These are phyloP conservation scores for Xenoacremonium recifei DNA, from an alignment of 2,329 filamentous ascomycete species.

Conservation along the genomic window DNA sequence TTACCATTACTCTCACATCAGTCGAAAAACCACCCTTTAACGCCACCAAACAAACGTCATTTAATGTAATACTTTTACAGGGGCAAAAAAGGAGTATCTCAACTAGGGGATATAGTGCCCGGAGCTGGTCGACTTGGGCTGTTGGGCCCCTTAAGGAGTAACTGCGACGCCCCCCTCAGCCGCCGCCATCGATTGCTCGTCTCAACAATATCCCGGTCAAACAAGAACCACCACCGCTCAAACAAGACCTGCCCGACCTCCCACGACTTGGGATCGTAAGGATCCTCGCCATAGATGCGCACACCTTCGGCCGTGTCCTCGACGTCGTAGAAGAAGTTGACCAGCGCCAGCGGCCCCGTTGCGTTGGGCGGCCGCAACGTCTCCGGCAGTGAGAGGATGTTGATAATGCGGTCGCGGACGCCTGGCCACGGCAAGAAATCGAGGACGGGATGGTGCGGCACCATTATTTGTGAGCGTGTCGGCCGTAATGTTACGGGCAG, in stretches of 20 bases:
- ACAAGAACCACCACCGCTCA: slow-evolving; percentile 60
- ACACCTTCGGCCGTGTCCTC: slow-evolving; percentile 54
- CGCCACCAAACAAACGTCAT: too few relatives aligned
- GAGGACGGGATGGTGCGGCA: slow-evolving; percentile 56
- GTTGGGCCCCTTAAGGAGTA: slow-evolving; percentile 22
- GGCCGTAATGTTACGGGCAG: slow-evolving; percentile 50
- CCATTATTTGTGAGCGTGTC: slow-evolving; percentile 44
- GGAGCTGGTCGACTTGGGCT: too few relatives aligned
- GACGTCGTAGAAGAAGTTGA: slow-evolving; percentile 55
- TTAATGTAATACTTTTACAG: too few relatives aligned
- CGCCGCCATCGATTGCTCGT: slow-evolving; percentile 51
- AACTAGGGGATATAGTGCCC: too few relatives aligned
- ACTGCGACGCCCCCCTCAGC: slow-evolving; percentile 41
- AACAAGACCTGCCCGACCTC: slow-evolving; percentile 59
- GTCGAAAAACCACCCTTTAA: too few relatives aligned
- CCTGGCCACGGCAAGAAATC: slow-evolving; percentile 59
- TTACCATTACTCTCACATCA: too few relatives aligned
- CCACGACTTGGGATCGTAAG: slow-evolving; percentile 49
- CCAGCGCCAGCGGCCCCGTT: slow-evolving; percentile 43
- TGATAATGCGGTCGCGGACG: slow-evolving; percentile 52
- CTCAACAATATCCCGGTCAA: slow-evolving; percentile 52
- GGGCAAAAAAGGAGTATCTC: too few relatives aligned
- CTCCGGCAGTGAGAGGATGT: slow-evolving; percentile 48
- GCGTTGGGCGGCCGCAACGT: slow-evolving; percentile 46
- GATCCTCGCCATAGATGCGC: slow-evolving; percentile 48